Conservation (phyloP, 2,329 filamentous ascomycete species). For the Stromatinia cepivora region DNA sequence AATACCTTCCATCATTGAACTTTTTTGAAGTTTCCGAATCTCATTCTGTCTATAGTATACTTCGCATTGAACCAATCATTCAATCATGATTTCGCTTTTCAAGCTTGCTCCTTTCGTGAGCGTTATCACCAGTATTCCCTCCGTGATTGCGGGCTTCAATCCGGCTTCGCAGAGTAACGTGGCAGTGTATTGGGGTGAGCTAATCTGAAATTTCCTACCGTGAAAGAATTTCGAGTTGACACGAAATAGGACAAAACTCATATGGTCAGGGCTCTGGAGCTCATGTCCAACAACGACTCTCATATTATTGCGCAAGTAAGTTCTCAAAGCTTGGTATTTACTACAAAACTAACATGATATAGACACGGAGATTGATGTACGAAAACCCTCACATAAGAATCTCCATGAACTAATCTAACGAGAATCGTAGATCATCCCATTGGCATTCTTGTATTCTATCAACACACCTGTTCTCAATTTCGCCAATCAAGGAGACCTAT, state of each 20-base stretch:
- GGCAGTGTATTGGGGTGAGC: constrained; percentile 65
- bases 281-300: constrained; percentile 54
- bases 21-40: neutral
- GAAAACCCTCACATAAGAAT: constrained; percentile 20
- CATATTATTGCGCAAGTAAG: constrained; percentile 60
- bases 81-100: constrained; percentile 1
- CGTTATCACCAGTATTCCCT: constrained; percentile 40
- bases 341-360: constrained; percentile 20
- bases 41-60: neutral
- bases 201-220: neutral
- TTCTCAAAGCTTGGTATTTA: constrained; percentile 21
- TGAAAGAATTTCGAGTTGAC: constrained; percentile 15
- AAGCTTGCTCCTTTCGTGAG: constrained; percentile 32
- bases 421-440: constrained; percentile 55
- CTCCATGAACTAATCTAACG: constrained; percentile 23
- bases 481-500: constrained; percentile 62
- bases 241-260: constrained; percentile 58
- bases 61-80: neutral
- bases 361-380: constrained; percentile 51
- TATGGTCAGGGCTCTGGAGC: constrained; percentile 47
- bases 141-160: constrained; percentile 46
- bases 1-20: neutral
- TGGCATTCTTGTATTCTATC: constrained; percentile 63
- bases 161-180: constrained; percentile 53
- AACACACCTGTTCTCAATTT: constrained; percentile 60